A percentile compares a stretch with the other conserved stretches of the same genome.
Evolutionary conservation across 192 early-diverging fungal species (phyloP).

Genomic region (Entomortierella lignicola): DNA sequence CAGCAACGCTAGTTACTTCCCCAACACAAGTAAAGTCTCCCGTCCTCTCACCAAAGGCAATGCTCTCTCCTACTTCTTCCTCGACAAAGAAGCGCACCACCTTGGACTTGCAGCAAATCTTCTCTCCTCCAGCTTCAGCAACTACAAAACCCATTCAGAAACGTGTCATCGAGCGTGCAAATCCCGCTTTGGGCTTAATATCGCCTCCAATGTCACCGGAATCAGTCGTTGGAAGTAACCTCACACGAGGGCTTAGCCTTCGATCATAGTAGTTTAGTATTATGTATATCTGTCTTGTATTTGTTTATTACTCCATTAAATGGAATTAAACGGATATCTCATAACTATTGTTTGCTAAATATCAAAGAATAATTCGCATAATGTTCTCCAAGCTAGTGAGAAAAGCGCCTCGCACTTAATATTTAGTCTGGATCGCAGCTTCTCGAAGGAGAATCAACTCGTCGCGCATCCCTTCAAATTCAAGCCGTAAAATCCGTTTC

Average conservation of each 20-base stretch:
- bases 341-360: neutral
- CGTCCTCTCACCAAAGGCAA: conserved; percentile 8
- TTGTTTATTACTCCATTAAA: no score
- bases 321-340: no score
- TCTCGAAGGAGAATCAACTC: conserved; percentile 14
- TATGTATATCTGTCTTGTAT: neutral
- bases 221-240: neutral
- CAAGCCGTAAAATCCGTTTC: conserved; percentile 12
- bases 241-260: conserved; percentile 35
- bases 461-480: conserved; percentile 22
- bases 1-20: neutral
- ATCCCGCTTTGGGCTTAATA: conserved; percentile 31
- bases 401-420: neutral
- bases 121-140: conserved; percentile 10
- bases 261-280: conserved; percentile 2
- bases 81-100: conserved; percentile 41
- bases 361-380: neutral
- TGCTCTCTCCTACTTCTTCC: conserved; percentile 38
- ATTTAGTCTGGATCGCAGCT: neutral
- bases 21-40: neutral
- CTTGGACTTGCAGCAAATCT: conserved; percentile 37
- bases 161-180: conserved; percentile 12
- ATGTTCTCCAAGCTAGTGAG: no score
- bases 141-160: neutral
- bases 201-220: conserved; percentile 39